Evolutionary conservation across 1,284 basidiomycete genomes (phyloP), one percentile per base, ranked within the genome.

Genomic region (Pterula multifida): DNA sequence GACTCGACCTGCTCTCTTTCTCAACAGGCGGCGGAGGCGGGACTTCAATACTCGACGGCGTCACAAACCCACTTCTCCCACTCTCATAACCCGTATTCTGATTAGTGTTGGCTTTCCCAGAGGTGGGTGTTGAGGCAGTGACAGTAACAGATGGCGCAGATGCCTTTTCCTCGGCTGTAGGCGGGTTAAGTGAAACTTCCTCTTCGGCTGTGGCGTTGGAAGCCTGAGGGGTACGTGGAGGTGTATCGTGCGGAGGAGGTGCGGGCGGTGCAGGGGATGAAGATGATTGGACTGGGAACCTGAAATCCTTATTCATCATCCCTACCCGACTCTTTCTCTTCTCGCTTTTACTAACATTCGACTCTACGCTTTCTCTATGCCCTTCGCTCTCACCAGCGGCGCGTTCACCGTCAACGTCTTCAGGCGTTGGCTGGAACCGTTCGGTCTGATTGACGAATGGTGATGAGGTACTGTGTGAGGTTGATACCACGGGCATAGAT

Each of bases 271-370:
- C 60, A 4, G 63, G 60, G 3, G 61, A 63, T 39, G 63, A 57
- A 19, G 63, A 23, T n/a, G n/a, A n/a, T n/a, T n/a, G n/a, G n/a
- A n/a, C n/a, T n/a, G 85, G 86, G 68, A 89, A 90, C 58, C 75
- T 79, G 67, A 89, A 90, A 52, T 80, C 75, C 53, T 70, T 76
- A 60, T 85, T 84, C 84, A 89, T 89, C 46, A 80, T 82, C 21
- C 85, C 84, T 48, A 58, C 62, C 46, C 61, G 65, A 52, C 67
- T 70, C 58, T 66, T 74, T 59, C 65, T 65, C 49, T 75, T 59
- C 65, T 65, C 49, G 26, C 63, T 60, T n/a, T 60, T 60, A 42
- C 45, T 25, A 3, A 24, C 19, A 47, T 25, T 13, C 22, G 4
- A 23, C 15, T 11, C 12, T 47, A 9, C 9, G 24, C 13, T 24